Conservation (phyloP, 2,329 filamentous ascomycete species). For the Claviceps lovelessii region DNA sequence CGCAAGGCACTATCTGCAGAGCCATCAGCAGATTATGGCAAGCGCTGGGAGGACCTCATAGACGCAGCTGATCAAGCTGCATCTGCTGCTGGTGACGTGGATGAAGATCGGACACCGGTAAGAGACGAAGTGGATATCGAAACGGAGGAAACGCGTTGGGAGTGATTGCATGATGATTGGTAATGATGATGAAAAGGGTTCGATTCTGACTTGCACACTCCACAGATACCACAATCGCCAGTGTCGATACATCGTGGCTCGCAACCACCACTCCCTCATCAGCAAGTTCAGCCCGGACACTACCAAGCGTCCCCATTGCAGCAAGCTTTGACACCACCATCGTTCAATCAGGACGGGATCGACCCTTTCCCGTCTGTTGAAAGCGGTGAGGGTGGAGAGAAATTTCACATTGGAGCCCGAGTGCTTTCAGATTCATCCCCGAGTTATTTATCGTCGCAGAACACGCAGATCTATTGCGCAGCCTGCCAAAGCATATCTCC, state of each 20-base stretch:
- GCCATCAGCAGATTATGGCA: constrained; percentile 66
- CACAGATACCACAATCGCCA: constrained; percentile 49
- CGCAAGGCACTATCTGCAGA: constrained; percentile 80
- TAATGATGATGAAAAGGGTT: background rate
- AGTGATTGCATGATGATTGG: background rate
- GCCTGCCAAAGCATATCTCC: constrained; percentile 66
- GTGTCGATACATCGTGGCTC: constrained; percentile 49
- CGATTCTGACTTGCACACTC: background rate
- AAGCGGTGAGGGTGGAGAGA: constrained; percentile 56
- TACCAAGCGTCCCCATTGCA: constrained; percentile 87
- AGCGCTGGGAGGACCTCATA: constrained; percentile 91
- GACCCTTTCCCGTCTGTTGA: constrained; percentile 87
- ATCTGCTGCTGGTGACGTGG: constrained; percentile 78
- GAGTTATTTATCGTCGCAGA: constrained; percentile 56
- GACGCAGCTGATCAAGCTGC: constrained; percentile 63
- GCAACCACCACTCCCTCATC: constrained; percentile 46
- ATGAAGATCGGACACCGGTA: constrained; percentile 83
- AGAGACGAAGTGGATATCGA: constrained; percentile 21
- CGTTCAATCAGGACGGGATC: constrained; percentile 48
- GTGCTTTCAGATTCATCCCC: constrained; percentile 58
- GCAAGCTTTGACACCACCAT: constrained; percentile 76
- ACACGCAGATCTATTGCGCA: constrained; percentile 83
- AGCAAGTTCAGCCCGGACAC: constrained; percentile 45
- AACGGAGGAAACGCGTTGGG: background rate
- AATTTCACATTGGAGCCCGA: constrained; percentile 54